Evolutionary conservation across 169 alveolate species (phyloP), one percentile per base, ranked within the genome.

Genomic region (Eimeria brunetti): DNA sequence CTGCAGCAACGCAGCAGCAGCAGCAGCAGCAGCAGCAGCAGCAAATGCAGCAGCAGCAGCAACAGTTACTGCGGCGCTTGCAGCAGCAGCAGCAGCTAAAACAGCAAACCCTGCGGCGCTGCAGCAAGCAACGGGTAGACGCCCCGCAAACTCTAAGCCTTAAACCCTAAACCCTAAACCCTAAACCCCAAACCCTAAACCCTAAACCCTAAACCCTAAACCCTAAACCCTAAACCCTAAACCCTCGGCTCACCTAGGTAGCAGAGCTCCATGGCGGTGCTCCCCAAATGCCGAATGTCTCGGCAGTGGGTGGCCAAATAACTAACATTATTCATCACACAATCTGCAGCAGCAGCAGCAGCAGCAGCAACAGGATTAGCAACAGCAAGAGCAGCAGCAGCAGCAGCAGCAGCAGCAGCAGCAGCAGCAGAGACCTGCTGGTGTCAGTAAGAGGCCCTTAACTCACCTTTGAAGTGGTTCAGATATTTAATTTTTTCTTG

Each of bases 181-280:
- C 18, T 69, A 69, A 69, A 27, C 46, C 33, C 33, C n/a, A 69
- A 69, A 69, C 27, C 85, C 56, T 51, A 95, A 69, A 91, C 89
- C 91, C 88, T 91, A 75, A 81, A 83, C 83, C 36, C 75, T 46
- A 36, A 67, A 49, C 51, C 67, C 84, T 36, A 60, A 62, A 64
- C 93, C 84, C 67, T 86, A 33, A 38, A 27, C 60, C 46, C 76
- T 83, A 51, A 56, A 44, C 51, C 84, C 36, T 73, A 44, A 73
- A 73, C n/a, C 56, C 51, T 33, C 22, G 20, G 36, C 88, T 20
- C 51, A 89, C 94, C 94, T 14, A 89, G 38, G 75, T 89, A 89
- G 84, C 94, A 88, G 11, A 88, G 94, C 84, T 88, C 94, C 12
- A 88, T 51, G 49, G 94, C 94, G 20, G 94, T 64, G 76, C 83